Base-by-base conservation (phyloP, 352 stramenopile species). In the Globisporangium perplexum region DNA sequence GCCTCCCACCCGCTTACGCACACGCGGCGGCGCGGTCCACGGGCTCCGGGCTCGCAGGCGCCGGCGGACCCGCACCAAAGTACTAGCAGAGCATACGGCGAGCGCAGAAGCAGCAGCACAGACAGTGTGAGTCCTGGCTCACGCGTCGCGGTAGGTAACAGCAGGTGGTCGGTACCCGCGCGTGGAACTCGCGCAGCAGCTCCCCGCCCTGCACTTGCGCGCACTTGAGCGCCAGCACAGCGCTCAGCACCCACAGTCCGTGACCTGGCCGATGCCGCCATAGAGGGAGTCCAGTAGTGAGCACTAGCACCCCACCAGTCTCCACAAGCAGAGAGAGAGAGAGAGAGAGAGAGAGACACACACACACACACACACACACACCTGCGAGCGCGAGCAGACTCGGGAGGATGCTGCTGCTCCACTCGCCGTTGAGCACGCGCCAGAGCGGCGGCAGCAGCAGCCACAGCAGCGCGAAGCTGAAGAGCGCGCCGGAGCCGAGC, bases 351-450 rank as follows among this genome's bases (percentile, higher is more conserved):
- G 28, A 33, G 17, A 45, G n/a, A 7, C 12, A 14, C 7, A 41
- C 20, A 46, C 4, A 11, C 10, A n/a, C n/a, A 22, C 23, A 35
- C 30, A 14, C 20, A 11, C 10, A 49, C 55, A 14, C 39, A 86
- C 77, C 74, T 43, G 60, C 54, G 30, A 88, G 68, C n/a, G 69
- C 77, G 49, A 80, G 8, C 22, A 90, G 57, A 75, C 74, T 86
- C 39, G 63, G 68, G 42, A 79, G 7, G 45, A 85, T 72, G 41
- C 55, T 49, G 24, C 60, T 54, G 49, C 76, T 91, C 77, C 77
- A 91, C 33, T 89, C 75, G 74, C 77, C 77, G 48, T 86, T 88
- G 30, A 91, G 53, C 46, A 91, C 71, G 47, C 73, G 74, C 77
- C 81, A 88, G 2, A 77, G 71, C 46, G 78, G 71, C 47, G 81